Conservation (phyloP, 202 grass and related monocot genomes). For the Eragrostis tef region DNA sequence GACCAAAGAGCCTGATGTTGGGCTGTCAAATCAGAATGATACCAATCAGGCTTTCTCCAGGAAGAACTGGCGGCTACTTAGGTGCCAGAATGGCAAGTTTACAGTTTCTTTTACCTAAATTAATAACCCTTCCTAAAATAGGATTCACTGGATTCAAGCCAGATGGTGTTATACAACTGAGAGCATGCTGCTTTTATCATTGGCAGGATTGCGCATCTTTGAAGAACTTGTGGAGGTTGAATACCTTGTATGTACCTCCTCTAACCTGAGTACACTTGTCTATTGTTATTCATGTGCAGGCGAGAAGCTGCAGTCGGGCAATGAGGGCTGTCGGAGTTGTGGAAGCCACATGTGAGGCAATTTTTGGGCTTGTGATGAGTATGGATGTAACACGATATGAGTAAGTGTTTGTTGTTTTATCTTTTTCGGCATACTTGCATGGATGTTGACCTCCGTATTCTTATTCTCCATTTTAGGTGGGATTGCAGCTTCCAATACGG, state of each 20-base stretch:
- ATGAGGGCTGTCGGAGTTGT: slow-evolving; percentile 97
- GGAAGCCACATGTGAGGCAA: slow-evolving; percentile 85
- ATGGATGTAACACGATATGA: slow-evolving; percentile 94
- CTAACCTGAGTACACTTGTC: slow-evolving; percentile 11
- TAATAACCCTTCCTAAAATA: not conserved
- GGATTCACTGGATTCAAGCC: slow-evolving; percentile 8
- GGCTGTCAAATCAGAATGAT: slow-evolving; percentile 62
- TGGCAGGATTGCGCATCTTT: slow-evolving; percentile 91
- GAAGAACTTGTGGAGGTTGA: slow-evolving; percentile 88
- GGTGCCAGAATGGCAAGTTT: slow-evolving; percentile 92
- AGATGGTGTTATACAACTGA: slow-evolving; percentile 29
- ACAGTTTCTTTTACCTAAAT: slow-evolving; percentile 19
- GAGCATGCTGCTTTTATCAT: slow-evolving; percentile 39
- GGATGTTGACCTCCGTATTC: slow-evolving; percentile 34
- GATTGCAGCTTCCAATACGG: slow-evolving; percentile 97
- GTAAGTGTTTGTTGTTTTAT: slow-evolving; percentile 57
- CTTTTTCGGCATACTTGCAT: slow-evolving; percentile 7
- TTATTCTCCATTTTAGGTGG: slow-evolving; percentile 66
- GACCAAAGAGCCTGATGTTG: slow-evolving; percentile 84
- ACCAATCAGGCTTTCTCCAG: slow-evolving; percentile 61
- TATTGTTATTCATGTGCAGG: slow-evolving; percentile 59
- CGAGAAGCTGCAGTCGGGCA: slow-evolving; percentile 85
- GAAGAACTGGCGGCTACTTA: slow-evolving; percentile 91
- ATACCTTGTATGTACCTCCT: slow-evolving; percentile 72
- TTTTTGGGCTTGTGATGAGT: slow-evolving; percentile 98